Evolutionary conservation across 2,329 filamentous ascomycete species (phyloP), one percentile per base, ranked within the genome.

Genomic region (Emergomyces orientalis): DNA sequence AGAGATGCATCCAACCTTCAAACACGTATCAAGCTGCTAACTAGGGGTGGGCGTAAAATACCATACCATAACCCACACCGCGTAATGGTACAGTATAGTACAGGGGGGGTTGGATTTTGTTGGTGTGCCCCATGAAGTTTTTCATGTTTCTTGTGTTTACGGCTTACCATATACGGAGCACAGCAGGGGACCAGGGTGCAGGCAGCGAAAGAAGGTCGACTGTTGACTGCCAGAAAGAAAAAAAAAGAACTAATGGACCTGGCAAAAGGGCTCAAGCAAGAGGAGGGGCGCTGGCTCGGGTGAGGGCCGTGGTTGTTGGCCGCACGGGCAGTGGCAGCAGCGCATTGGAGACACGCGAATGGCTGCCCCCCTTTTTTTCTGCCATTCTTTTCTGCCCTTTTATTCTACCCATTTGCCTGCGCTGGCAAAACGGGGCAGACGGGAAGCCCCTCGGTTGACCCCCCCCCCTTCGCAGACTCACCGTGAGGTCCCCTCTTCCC

Each of bases 331-430:
- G 32, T 57, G 54, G 54, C n/a, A 41, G 54, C 14, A 57, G 19
- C n/a, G 8, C n/a, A 22, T 27, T 1, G n/a, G 1, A 39, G 9
- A 30, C 30, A 56, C 54, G 30, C 54, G 32, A 56, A 34, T 34
- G 54, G 57, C 43, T 45, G 57, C 57, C 57, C 57, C 39, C 57
- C 57, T 22, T 34, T 32, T 49, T 49, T 49, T 32, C n/a, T 37
- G 13, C 11, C 8, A 22, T 22, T n/a, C n/a, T n/a, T n/a, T n/a
- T n/a, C n/a, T n/a, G n/a, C 39, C 57, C 57, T 22, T 34, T 32
- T 49, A 37, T 49, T 32, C n/a, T 37, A 22, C 11, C 8, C 22
- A 13, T 8, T 34, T 22, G 14, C 2, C 27, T 22, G 34, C 32
- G 41, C 52, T 34, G 41, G 34, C 22, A 41, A n/a, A 17, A 17